Base-by-base conservation (phyloP, 169 alveolate species). In the Cryptosporidium viatorum region DNA sequence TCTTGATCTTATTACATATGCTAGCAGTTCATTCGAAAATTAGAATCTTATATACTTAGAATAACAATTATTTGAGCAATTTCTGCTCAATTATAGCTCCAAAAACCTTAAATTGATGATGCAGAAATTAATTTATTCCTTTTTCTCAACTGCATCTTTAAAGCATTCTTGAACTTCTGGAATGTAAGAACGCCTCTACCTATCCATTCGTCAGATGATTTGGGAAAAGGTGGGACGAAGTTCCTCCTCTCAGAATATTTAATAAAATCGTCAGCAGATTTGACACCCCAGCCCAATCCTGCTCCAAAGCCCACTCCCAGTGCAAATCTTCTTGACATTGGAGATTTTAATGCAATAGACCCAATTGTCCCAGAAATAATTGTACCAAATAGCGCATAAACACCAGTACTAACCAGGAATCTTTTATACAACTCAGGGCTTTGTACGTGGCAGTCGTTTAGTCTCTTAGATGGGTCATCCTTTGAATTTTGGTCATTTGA, bases 151-250 rank as follows among this genome's bases (percentile, higher is more conserved):
- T 55, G 35, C 67, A 26, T 55, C 37, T 55, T 55, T 23, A 55
- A 26, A 8, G 35, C 23, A 55, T 55, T 55, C 67, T 55, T 55
- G 67, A 80, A 35, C 45, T 41, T 80, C 41, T 62, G 73, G 51
- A 80, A 62, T 10, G 73, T 45, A 3, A 45, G 26, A 10, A 80
- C 39, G 12, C 89, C 80, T 45, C 21, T 59, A 62, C 43, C 89
- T 41, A 80, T 62, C 89, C 89, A 80, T 26, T 80, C 89, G 18
- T 59, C 75, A 26, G 89, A 62, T n/a, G 89, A 80, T 50, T 80
- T 80, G 21, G 89, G 89, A 18, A 80, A n/a, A 5, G 80, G 55
- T 31, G 89, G 89, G 39, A 41, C 59, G 50, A 43, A 60, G 23
- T 39, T 65, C 41, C 39, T 80, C 29, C 39, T 80, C 35, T 80